Evolutionary conservation across 768 basidiomycete genomes (phyloP).

Genomic region (Neoboletus brunneissimus): DNA sequence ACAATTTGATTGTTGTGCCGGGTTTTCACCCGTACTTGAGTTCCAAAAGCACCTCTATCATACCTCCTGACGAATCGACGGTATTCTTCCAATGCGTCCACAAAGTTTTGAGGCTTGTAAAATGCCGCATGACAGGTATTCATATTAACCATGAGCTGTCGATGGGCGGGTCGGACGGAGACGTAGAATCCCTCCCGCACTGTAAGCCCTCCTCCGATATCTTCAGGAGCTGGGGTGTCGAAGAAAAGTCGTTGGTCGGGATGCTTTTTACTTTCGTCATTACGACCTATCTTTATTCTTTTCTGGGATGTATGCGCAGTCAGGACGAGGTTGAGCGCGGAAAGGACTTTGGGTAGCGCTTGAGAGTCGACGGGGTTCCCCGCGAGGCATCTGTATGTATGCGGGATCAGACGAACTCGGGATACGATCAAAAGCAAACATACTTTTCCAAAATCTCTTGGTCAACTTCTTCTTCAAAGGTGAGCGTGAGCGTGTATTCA

Average conservation of each 20-base stretch:
- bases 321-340: slow-evolving; percentile 48
- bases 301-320: slow-evolving; percentile 39
- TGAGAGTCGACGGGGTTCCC: slow-evolving; percentile 55
- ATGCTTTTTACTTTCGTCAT: slow-evolving; percentile 32
- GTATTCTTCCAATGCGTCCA: slow-evolving; percentile 39
- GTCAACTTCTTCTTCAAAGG: slow-evolving; percentile 39
- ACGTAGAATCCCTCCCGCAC: slow-evolving; percentile 52
- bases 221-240: slow-evolving; percentile 25
- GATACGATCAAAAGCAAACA: slow-evolving; percentile 15
- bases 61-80: slow-evolving; percentile 43
- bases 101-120: slow-evolving; percentile 42
- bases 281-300: slow-evolving; percentile 47
- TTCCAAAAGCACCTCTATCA: slow-evolving; percentile 54
- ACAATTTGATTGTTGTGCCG: slow-evolving; percentile 66
- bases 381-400: slow-evolving; percentile 45
- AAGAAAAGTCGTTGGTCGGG: slow-evolving; percentile 42
- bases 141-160: slow-evolving; percentile 52
- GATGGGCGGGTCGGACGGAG: slow-evolving; percentile 40
- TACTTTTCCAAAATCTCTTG: slow-evolving; percentile 3
- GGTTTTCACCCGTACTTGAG: slow-evolving; percentile 59
- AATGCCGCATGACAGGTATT: slow-evolving; percentile 52
- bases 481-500: slow-evolving; percentile 41
- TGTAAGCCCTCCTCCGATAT: slow-evolving; percentile 50
- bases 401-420: slow-evolving; percentile 21
- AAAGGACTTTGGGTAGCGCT: slow-evolving; percentile 50